Conservation (phyloP, 306 rosid species). For the Bauhinia variegata region DNA sequence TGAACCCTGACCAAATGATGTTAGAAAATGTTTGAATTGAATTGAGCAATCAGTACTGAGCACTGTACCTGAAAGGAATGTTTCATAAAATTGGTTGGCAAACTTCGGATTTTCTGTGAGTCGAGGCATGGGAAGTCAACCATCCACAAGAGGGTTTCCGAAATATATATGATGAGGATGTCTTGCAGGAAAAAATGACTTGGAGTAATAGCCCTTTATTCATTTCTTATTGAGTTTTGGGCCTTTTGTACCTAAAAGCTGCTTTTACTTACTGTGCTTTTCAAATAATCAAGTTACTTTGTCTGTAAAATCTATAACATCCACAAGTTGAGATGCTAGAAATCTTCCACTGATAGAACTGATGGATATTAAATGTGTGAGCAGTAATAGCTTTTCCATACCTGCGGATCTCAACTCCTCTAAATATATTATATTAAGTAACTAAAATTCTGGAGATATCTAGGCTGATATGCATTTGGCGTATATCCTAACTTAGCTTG, state of each 20-base stretch:
- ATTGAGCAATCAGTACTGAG: not conserved
- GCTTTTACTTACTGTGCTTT: no score
- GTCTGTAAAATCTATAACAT: not conserved
- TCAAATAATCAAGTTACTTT: not conserved
- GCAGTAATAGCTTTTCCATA: not conserved
- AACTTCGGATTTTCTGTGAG: not conserved
- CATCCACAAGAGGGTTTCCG: not conserved
- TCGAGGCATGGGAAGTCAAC: not conserved
- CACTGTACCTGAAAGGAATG: not conserved
- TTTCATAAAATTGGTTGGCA: constrained; percentile 5
- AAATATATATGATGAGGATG: constrained; percentile 2
- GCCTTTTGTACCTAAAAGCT: not conserved
- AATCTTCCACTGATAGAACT: constrained; percentile 10
- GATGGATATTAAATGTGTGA: not conserved
- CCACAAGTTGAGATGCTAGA: not conserved
- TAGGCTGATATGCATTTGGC: not conserved
- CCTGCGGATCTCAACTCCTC: not conserved
- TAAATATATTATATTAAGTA: no score
- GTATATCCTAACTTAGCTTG: not conserved
- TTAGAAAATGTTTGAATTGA: not conserved
- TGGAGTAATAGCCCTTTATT: not conserved
- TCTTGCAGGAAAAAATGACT: not conserved
- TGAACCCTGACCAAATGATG: not conserved
- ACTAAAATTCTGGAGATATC: no score
- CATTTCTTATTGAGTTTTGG: not conserved